Evolutionary conservation across 1,139 yeast genomes (phyloP).

Genomic region (Pichia sp.): DNA sequence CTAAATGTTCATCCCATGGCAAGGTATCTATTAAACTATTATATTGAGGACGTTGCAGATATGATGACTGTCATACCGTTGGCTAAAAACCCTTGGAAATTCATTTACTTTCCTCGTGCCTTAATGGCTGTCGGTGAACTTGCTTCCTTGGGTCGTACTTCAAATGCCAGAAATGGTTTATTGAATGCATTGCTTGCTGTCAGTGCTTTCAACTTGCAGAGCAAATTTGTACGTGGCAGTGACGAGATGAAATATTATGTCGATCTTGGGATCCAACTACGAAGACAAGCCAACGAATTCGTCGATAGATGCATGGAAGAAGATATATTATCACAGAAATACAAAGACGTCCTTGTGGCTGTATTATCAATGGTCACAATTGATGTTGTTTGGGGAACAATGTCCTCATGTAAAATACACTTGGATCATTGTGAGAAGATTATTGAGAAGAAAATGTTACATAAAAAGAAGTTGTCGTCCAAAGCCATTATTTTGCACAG

Average conservation of each 20-base stretch:
- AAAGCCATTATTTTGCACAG: slow-evolving; percentile 77
- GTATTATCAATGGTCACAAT: slow-evolving; percentile 83
- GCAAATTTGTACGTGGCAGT: slow-evolving; percentile 58
- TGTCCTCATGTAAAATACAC: slow-evolving; percentile 79
- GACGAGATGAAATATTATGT: slow-evolving; percentile 66
- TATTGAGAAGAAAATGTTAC: slow-evolving; percentile 62
- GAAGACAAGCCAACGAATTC: slow-evolving; percentile 71
- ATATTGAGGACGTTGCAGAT: slow-evolving; percentile 76
- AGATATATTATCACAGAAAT: slow-evolving; percentile 53
- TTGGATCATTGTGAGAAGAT: slow-evolving; percentile 73
- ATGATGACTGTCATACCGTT: slow-evolving; percentile 83
- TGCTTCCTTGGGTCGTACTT: slow-evolving; percentile 67
- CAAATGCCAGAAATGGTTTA: slow-evolving; percentile 72
- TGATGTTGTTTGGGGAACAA: slow-evolving; percentile 88
- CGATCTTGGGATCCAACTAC: slow-evolving; percentile 65
- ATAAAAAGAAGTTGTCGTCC: slow-evolving; percentile 62
- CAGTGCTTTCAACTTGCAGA: slow-evolving; percentile 74
- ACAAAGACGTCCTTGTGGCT: slow-evolving; percentile 80
- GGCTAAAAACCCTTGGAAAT: slow-evolving; percentile 83
- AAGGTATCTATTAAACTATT: slow-evolving; percentile 65
- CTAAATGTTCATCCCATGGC: slow-evolving; percentile 62
- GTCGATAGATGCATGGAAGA: slow-evolving; percentile 55
- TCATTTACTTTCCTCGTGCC: slow-evolving; percentile 79
- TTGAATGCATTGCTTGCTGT: slow-evolving; percentile 79
- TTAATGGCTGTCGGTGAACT: slow-evolving; percentile 77